A percentile compares a stretch with the other conserved stretches of the same genome.
These are phyloP conservation scores for Oldenlandia corymbosa DNA, from an alignment of 257 asterid genomes.

Conservation along the genomic window DNA sequence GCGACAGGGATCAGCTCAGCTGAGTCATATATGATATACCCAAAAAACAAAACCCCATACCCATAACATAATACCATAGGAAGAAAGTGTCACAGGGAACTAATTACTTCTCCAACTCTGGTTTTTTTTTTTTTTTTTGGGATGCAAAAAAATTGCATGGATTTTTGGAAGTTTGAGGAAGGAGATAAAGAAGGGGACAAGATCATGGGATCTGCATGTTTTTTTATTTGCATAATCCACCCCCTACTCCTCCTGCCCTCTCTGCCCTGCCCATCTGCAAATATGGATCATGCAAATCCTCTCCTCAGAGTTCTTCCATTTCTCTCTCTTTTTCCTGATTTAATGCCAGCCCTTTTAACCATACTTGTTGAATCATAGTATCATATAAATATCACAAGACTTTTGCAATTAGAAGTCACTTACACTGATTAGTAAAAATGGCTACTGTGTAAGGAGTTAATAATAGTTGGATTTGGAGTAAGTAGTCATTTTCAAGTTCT, in stretches of 20 bases:
- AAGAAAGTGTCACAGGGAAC: too few species aligned
- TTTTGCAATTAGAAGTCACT: slow-evolving; percentile 15
- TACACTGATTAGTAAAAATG: too few species aligned
- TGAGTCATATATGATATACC: too few species aligned
- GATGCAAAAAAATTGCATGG: neutral
- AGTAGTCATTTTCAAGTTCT: slow-evolving; percentile 13
- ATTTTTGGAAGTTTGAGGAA: slow-evolving; percentile 14
- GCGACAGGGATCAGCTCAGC: neutral
- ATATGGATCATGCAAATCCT: slow-evolving; percentile 42
- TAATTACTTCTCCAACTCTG: neutral
- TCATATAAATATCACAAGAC: too few species aligned
- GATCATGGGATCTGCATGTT: slow-evolving; percentile 58
- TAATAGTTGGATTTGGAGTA: too few species aligned
- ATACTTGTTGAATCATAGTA: too few species aligned
- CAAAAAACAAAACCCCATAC: neutral
- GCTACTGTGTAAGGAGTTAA: too few species aligned
- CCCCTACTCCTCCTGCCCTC: neutral
- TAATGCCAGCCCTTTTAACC: too few species aligned
- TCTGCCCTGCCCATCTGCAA: slow-evolving; percentile 17
- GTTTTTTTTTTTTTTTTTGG: neutral
- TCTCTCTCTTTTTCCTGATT: neutral
- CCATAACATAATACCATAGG: too few species aligned
- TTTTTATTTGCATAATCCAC: slow-evolving; percentile 35
- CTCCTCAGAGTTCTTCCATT: neutral
- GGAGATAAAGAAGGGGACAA: slow-evolving; percentile 31